A percentile compares a stretch with the other conserved stretches of the same genome.
phyloP scores from a whole-genome alignment of 169 alveolate species.

The Theileria parva region DNA sequence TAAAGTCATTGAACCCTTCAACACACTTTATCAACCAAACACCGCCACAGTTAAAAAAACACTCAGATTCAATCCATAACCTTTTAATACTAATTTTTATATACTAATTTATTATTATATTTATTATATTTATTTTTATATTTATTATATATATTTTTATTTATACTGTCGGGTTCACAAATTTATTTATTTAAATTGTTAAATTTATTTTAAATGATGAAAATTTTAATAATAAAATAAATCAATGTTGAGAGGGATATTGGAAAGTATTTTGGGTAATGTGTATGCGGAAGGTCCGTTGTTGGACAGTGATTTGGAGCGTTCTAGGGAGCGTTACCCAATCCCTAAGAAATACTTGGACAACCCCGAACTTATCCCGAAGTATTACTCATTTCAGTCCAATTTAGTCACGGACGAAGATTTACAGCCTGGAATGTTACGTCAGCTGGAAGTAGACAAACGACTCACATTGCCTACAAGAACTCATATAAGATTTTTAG shows the following conservation, averaged over 20 bases:
- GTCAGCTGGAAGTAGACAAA: constrained; percentile 86
- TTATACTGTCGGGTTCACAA: background rate
- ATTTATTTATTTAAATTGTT: background rate
- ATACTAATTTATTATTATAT: too few species aligned
- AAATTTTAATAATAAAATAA: too few species aligned
- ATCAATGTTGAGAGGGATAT: background rate
- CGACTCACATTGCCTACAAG: constrained; percentile 86
- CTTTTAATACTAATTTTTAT: too few species aligned
- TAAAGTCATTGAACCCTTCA: constrained; percentile 5
- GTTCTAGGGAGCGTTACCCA: constrained; percentile 70
- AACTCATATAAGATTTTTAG: constrained; percentile 84
- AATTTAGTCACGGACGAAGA: constrained; percentile 80
- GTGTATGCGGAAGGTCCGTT: background rate
- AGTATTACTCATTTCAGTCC: constrained; percentile 77
- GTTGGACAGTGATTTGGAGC: background rate
- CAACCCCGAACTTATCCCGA: constrained; percentile 78
- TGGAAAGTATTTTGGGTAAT: background rate
- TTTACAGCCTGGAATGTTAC: constrained; percentile 81
- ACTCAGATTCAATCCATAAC: constrained; percentile 27
- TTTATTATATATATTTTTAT: background rate
- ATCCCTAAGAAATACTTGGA: constrained; percentile 72
- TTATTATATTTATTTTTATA: too few species aligned
- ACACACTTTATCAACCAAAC: constrained; percentile 9
- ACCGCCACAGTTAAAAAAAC: background rate
- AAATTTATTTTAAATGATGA: background rate